A percentile compares a stretch with the other conserved stretches of the same genome.
Evolutionary conservation across 2,329 filamentous ascomycete species (phyloP).

Genomic region (Furcasterigmium sp.): DNA sequence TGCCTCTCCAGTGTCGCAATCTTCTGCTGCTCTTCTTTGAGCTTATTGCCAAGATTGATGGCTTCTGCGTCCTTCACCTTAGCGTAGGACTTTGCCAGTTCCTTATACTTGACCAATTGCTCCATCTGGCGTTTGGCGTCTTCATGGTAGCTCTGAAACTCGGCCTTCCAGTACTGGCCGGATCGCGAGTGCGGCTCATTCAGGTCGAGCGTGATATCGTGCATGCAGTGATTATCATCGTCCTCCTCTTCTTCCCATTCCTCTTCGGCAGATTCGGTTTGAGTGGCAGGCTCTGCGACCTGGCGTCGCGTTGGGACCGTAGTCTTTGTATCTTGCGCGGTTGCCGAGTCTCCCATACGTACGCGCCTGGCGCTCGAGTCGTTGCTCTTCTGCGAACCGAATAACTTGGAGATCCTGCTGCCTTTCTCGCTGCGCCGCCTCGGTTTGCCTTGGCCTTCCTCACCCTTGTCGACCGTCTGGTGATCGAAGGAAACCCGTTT

Average conservation of each 20-base stretch:
- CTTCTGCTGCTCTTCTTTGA: constrained; percentile 64
- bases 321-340: neutral
- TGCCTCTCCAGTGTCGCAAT: constrained; percentile 59
- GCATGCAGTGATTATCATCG: constrained; percentile 38
- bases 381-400: constrained; percentile 8
- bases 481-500: constrained; percentile 63
- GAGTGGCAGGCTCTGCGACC: neutral
- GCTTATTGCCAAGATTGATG: constrained; percentile 56
- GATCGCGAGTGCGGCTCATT: constrained; percentile 71
- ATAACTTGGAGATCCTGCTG: neutral
- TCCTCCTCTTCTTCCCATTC: constrained; percentile 49
- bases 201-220: constrained; percentile 64
- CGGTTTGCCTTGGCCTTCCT: constrained; percentile 13
- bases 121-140: constrained; percentile 70
- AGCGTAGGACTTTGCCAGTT: constrained; percentile 72
- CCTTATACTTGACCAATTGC: constrained; percentile 74
- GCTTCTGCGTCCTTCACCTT: constrained; percentile 72
- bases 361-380: constrained; percentile 24
- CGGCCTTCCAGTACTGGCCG: constrained; percentile 74
- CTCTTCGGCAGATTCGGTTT: constrained; percentile 28
- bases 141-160: constrained; percentile 68
- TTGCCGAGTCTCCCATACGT: constrained; percentile 15
- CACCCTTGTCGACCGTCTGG: constrained; percentile 43
- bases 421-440: constrained; percentile 23
- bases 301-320: neutral